Evolutionary conservation across 768 basidiomycete species (phyloP).

Genomic region (Macrocybe gigantea): DNA sequence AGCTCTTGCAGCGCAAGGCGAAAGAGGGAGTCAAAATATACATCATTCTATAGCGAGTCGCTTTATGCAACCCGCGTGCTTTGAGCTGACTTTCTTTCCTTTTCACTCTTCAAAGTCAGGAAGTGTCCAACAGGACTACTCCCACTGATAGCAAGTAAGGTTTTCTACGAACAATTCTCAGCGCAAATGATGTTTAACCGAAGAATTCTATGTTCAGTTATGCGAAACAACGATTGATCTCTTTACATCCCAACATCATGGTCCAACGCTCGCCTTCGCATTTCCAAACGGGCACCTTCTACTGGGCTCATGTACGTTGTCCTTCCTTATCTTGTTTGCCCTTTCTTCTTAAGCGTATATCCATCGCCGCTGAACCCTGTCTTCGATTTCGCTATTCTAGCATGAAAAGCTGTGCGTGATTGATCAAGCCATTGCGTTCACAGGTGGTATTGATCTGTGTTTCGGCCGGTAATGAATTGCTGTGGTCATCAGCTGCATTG

Average conservation of each 20-base stretch:
- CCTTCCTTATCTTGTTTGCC: not conserved
- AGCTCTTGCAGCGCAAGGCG: conserved; percentile 82
- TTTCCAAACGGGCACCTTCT: conserved; percentile 95
- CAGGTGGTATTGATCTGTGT: conserved; percentile 94
- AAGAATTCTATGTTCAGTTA: conserved; percentile 43
- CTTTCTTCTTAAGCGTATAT: not conserved
- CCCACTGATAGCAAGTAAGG: conserved; percentile 87
- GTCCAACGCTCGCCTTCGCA: conserved; percentile 97
- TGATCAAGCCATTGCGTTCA: conserved; percentile 95
- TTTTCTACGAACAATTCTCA: not conserved
- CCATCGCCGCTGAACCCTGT: not conserved
- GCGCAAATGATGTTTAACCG: not conserved
- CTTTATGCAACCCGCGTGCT: not conserved
- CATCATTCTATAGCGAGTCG: conserved; percentile 84
- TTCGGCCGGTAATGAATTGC: conserved; percentile 61
- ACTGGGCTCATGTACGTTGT: conserved; percentile 92
- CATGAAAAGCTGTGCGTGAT: conserved; percentile 98
- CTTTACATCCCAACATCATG: conserved; percentile 88
- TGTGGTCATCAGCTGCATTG: not conserved
- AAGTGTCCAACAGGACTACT: conserved; percentile 93
- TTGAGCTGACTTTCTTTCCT: conserved; percentile 3
- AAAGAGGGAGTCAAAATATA: conserved; percentile 94
- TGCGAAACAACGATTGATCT: conserved; percentile 74
- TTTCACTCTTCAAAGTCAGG: conserved; percentile 54
- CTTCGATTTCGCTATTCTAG: conserved; percentile 28